Evolutionary conservation across 768 basidiomycete species (phyloP).

Genomic region (Scleroderma bovista): DNA sequence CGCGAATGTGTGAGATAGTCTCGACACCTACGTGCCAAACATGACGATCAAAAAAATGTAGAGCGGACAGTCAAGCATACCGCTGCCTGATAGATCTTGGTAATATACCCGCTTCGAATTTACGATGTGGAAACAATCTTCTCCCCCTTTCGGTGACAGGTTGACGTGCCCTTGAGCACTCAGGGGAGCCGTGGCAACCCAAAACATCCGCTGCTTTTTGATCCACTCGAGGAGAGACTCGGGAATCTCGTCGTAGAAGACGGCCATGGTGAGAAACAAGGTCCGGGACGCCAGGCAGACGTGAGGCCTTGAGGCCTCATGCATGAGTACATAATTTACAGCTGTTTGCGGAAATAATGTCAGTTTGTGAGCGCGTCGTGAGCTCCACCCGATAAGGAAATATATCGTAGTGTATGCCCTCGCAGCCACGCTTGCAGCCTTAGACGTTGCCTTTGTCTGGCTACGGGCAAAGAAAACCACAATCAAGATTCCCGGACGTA

Average conservation of each 20-base stretch:
- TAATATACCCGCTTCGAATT: conserved; percentile 61
- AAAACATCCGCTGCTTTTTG: conserved; percentile 59
- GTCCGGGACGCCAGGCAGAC: too few species aligned
- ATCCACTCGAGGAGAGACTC: conserved; percentile 53
- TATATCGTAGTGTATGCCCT: too few species aligned
- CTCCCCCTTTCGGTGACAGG: conserved; percentile 64
- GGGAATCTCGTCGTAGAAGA: conserved; percentile 55
- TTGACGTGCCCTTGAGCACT: conserved; percentile 54
- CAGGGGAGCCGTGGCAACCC: conserved; percentile 66
- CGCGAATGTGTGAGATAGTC: conserved; percentile 56
- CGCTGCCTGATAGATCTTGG: conserved; percentile 65
- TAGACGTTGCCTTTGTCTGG: too few species aligned
- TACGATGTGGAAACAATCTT: conserved; percentile 57
- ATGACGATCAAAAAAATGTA: not conserved
- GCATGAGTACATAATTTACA: too few species aligned
- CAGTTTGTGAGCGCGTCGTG: too few species aligned
- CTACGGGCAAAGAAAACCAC: too few species aligned
- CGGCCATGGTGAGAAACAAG: too few species aligned
- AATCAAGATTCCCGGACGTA: too few species aligned
- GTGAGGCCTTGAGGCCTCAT: too few species aligned
- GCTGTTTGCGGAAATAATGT: too few species aligned
- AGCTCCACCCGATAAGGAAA: too few species aligned
- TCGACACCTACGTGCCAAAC: conserved; percentile 42
- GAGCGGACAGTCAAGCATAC: conserved; percentile 27
- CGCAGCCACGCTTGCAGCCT: too few species aligned